These are phyloP conservation scores for Colletotrichum nymphaeae DNA, from an alignment of 2,329 filamentous ascomycete species.

Conservation along the genomic window DNA sequence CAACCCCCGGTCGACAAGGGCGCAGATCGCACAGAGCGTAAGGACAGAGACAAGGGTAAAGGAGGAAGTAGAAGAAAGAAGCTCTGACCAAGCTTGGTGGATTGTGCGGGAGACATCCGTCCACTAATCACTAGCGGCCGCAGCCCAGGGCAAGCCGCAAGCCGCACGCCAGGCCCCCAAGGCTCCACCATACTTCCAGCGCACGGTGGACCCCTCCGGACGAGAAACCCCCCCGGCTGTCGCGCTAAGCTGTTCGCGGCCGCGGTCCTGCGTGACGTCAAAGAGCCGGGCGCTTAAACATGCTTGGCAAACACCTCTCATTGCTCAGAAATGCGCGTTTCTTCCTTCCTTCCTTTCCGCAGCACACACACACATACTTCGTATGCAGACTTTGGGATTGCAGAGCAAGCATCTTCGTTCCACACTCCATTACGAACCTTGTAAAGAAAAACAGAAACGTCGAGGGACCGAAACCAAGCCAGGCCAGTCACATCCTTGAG, in stretches of 20 bases:
- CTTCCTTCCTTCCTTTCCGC: constrained; percentile 27
- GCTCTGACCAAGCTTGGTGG: constrained; percentile 17
- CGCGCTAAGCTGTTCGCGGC: constrained; percentile 25
- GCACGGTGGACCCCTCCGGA: constrained; percentile 15
- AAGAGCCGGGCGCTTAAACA: constrained; percentile 34
- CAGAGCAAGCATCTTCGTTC: background rate
- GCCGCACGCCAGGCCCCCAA: too few species aligned
- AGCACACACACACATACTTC: background rate
- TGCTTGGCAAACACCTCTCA: constrained; percentile 21
- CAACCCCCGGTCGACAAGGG: background rate
- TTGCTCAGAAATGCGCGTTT: constrained; percentile 14
- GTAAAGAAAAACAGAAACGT: background rate
- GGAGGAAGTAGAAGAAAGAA: background rate
- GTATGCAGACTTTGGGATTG: too few species aligned
- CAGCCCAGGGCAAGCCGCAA: background rate
- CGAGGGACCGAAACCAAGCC: too few species aligned
- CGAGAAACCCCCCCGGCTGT: constrained; percentile 9
- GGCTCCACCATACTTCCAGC: background rate
- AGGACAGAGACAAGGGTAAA: too few species aligned
- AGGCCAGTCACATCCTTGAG: background rate
- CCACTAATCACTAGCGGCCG: constrained; percentile 32
- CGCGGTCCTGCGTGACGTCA: constrained; percentile 29
- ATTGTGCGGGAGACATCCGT: constrained; percentile 23
- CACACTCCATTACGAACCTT: background rate
- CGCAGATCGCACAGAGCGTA: background rate